Base-by-base conservation (phyloP, 306 rosid species). In the Lathyrus oleraceus region DNA sequence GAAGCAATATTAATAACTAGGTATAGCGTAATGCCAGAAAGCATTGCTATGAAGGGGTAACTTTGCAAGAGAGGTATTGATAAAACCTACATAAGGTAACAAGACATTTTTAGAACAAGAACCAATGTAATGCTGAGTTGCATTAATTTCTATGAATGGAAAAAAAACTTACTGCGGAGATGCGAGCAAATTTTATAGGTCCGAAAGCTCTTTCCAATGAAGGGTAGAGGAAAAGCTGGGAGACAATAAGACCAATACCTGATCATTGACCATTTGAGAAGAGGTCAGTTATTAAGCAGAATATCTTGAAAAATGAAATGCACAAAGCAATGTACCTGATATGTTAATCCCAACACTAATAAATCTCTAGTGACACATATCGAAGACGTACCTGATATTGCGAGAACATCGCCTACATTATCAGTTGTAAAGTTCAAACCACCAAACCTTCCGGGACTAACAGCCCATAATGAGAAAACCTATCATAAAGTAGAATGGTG, bases 381-480 rank as follows among this genome's bases (percentile, higher is more conserved):
- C n/a, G n/a, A n/a, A n/a, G n/a, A n/a, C n/a, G n/a, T n/a, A n/a
- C n/a, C n/a, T n/a, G n/a, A n/a, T n/a, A n/a, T n/a, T n/a, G n/a
- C n/a, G n/a, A n/a, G n/a, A n/a, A n/a, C n/a, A n/a, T n/a, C n/a
- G n/a, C n/a, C n/a, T n/a, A n/a, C n/a, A 51, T 65, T 36, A 77
- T 81, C 73, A 25, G 84, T 82, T 60, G 91, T 12, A 64, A 69
- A 88, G 84, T 78, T 68, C 71, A 88, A 69, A 70, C 97, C 96
- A 6, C 91, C 96, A 27, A 87, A 62, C 61, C 76, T 79, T 61
- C 42, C 51, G 66, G 97, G 89, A 82, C 96, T 88, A 5, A 82
- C 91, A 10, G 91, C 87, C 96, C 97, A 91, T 75, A 88, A 85
- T 35, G 97, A 86, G 81, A 91, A 91, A 74, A 91, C 71, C 97